phyloP scores from a whole-genome alignment of 805 yeast genomes.

The Pichia heedii region DNA sequence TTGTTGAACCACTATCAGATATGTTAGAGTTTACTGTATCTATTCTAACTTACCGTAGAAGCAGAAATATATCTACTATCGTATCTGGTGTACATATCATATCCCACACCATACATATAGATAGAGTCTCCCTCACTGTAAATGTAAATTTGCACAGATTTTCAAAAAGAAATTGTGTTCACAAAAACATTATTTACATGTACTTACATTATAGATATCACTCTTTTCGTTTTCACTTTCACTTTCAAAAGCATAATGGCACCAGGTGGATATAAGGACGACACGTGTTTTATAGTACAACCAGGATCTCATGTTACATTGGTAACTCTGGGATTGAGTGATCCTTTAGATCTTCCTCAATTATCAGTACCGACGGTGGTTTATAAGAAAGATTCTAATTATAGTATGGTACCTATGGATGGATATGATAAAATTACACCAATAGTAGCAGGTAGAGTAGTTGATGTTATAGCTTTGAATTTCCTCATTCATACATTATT shows the following conservation, averaged over 20 bases:
- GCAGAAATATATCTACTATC: no score
- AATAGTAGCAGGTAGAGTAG: slow-evolving; percentile 53
- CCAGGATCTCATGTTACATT: slow-evolving; percentile 73
- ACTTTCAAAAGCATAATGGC: slow-evolving; percentile 15
- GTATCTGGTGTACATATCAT: no score
- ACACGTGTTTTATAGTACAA: slow-evolving; percentile 44
- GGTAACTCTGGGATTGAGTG: slow-evolving; percentile 75
- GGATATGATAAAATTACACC: slow-evolving; percentile 39
- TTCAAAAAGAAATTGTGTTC: no score
- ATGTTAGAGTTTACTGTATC: no score
- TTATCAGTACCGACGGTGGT: slow-evolving; percentile 73
- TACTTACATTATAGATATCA: no score
- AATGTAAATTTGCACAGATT: no score
- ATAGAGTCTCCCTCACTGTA: no score
- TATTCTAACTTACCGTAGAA: no score
- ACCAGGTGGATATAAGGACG: slow-evolving; percentile 26
- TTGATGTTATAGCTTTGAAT: slow-evolving; percentile 60
- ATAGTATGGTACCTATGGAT: background rate
- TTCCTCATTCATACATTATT: slow-evolving; percentile 47
- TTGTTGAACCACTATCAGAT: no score
- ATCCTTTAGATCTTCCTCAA: slow-evolving; percentile 64
- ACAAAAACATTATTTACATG: no score
- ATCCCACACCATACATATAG: no score
- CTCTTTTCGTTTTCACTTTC: no score
- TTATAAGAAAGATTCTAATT: slow-evolving; percentile 12